phyloP scores from a whole-genome alignment of 2,329 filamentous ascomycete genomes.

The Cladophialophora yegresii region DNA sequence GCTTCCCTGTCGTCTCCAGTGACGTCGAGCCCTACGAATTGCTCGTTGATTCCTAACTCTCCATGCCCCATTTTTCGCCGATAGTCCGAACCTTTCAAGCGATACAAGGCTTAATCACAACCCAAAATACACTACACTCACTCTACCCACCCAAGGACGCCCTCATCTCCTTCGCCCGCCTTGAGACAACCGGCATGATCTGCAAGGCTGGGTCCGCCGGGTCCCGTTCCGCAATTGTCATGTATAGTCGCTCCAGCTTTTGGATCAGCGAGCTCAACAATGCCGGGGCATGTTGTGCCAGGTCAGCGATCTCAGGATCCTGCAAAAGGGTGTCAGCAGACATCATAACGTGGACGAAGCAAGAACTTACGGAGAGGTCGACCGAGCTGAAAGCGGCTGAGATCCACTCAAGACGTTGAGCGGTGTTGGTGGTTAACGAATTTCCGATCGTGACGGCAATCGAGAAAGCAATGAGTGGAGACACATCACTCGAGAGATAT shows the following conservation, averaged over 20 bases:
- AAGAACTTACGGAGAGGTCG: slow-evolving; percentile 53
- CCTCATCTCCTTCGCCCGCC: slow-evolving; percentile 44
- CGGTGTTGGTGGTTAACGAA: slow-evolving; percentile 55
- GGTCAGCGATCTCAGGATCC: slow-evolving; percentile 37
- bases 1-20: neutral
- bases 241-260: slow-evolving; percentile 55
- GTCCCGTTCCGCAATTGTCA: slow-evolving; percentile 56
- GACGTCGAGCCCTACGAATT: neutral
- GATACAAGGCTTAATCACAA: neutral
- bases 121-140: neutral
- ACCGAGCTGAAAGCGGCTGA: slow-evolving; percentile 57
- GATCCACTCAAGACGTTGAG: slow-evolving; percentile 61
- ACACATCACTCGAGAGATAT: slow-evolving; percentile 56
- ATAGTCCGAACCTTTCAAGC: neutral
- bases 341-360: neutral
- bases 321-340: slow-evolving; percentile 23
- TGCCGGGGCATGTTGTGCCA: slow-evolving; percentile 34
- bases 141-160: slow-evolving; percentile 16
- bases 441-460: slow-evolving; percentile 64
- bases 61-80: neutral
- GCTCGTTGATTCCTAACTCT: neutral
- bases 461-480: slow-evolving; percentile 61
- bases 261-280: slow-evolving; percentile 48
- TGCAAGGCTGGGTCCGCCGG: slow-evolving; percentile 56
- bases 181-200: slow-evolving; percentile 52